Conservation (phyloP, 352 stramenopile genomes). For the Peronospora destructor region DNA sequence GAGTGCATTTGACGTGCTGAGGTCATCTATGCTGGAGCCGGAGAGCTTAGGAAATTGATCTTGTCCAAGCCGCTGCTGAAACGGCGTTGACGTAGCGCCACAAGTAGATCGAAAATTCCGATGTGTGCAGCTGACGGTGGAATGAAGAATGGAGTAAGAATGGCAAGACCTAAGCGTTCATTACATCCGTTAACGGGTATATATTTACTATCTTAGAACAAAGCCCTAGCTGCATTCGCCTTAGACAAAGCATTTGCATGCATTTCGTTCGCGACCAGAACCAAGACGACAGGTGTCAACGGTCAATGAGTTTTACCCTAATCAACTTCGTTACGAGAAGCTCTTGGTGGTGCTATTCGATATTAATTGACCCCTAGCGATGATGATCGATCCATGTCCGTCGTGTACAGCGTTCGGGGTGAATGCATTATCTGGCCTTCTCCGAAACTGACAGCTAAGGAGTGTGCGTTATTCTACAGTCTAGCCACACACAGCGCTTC, state of each 20-base stretch:
- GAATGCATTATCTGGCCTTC: not conserved
- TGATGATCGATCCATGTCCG: not conserved
- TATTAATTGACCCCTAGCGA: not conserved
- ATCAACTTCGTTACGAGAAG: no score
- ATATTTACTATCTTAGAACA: no score
- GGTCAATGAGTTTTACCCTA: no score
- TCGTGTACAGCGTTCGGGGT: constrained; percentile 2
- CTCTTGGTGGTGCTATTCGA: not conserved
- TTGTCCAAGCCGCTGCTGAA: constrained; percentile 19
- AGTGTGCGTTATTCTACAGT: constrained; percentile 8
- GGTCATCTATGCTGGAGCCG: not conserved
- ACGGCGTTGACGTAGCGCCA: constrained; percentile 9
- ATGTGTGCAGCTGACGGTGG: constrained; percentile 4
- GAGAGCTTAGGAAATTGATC: constrained; percentile 11
- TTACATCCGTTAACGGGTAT: no score
- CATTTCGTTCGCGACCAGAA: no score
- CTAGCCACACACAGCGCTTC: constrained; percentile 8
- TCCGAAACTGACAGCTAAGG: not conserved
- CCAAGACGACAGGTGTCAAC: no score
- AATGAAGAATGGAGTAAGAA: constrained; percentile 16
- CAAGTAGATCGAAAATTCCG: constrained; percentile 3
- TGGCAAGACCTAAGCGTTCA: no score
- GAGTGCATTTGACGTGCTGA: not conserved
- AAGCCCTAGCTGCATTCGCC: no score
- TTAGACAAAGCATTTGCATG: no score